A percentile compares a stretch with the other conserved stretches of the same genome.
Evolutionary conservation across 2,329 filamentous ascomycete species (phyloP).

Genomic region (Paracoccidioides brasiliensis): DNA sequence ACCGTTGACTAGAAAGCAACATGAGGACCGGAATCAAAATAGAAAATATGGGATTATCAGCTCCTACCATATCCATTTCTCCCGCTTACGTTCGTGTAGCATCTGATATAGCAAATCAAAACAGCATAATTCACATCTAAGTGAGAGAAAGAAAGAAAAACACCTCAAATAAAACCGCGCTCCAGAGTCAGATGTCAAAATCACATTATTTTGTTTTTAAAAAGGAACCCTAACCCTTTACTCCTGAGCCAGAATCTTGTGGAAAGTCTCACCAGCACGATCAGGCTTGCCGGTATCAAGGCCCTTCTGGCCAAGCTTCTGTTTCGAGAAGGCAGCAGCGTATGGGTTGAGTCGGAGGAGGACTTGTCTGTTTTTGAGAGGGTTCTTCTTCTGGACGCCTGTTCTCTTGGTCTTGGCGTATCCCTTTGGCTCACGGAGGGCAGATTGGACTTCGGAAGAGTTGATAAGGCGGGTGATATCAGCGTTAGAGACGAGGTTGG

Average conservation of each 20-base stretch:
- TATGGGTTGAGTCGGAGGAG: conserved; percentile 98
- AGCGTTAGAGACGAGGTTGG: conserved; percentile 83
- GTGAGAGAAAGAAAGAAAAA: background rate
- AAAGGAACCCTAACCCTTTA: conserved; percentile 22
- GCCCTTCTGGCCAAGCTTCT: conserved; percentile 64
- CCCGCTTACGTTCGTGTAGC: background rate
- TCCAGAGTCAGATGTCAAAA: background rate
- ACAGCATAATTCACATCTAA: background rate
- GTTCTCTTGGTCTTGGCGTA: conserved; percentile 78
- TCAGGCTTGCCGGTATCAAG: conserved; percentile 49
- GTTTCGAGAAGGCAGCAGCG: conserved; percentile 77
- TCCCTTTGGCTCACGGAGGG: conserved; percentile 83
- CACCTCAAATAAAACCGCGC: background rate
- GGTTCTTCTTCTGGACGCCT: conserved; percentile 99
- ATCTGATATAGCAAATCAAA: background rate
- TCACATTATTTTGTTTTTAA: conserved; percentile 3
- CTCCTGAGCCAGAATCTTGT: conserved; percentile 38
- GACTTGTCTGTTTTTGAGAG: conserved; percentile 96
- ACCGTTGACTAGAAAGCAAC: no score
- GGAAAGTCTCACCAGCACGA: conserved; percentile 41
- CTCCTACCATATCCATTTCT: no score
- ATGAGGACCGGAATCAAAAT: no score
- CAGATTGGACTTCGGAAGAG: conserved; percentile 95
- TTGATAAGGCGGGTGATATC: conserved; percentile 98
- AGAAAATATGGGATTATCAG: no score